Percentiles rank a stretch among this genome's conserved stretches.
phyloP scores from a whole-genome alignment of 345 rosid genomes.

The Firmiana major region DNA sequence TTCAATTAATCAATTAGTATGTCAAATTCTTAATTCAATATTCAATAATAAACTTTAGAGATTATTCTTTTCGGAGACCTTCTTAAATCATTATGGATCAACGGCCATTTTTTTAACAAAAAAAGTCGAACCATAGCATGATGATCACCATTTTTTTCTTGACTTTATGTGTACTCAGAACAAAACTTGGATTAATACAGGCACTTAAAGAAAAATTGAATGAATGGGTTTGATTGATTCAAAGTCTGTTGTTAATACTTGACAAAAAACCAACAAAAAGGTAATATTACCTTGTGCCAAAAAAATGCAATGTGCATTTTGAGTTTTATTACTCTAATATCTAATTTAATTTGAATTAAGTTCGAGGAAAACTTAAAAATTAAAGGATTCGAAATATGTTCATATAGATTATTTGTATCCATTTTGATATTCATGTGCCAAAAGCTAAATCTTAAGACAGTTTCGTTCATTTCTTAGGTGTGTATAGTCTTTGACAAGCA shows the following conservation, averaged over 20 bases:
- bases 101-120: background rate
- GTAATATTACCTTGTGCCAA: background rate
- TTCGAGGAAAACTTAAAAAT: background rate
- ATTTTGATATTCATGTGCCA: background rate
- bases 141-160: background rate
- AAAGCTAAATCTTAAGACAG: background rate
- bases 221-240: background rate
- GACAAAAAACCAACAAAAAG: background rate
- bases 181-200: background rate
- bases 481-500: background rate
- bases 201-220: background rate
- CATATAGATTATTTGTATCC: background rate
- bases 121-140: too few species aligned
- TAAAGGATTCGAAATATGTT: background rate
- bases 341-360: background rate
- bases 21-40: background rate
- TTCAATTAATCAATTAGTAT: too few species aligned
- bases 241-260: background rate
- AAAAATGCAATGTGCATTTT: too few species aligned
- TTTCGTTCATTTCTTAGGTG: background rate
- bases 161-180: background rate
- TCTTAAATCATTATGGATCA: background rate
- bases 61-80: background rate
- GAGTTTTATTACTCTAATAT: too few species aligned
- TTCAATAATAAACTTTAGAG: background rate